Conservation (phyloP, 805 yeast genomes). For the Monosporozyma aerobia region DNA sequence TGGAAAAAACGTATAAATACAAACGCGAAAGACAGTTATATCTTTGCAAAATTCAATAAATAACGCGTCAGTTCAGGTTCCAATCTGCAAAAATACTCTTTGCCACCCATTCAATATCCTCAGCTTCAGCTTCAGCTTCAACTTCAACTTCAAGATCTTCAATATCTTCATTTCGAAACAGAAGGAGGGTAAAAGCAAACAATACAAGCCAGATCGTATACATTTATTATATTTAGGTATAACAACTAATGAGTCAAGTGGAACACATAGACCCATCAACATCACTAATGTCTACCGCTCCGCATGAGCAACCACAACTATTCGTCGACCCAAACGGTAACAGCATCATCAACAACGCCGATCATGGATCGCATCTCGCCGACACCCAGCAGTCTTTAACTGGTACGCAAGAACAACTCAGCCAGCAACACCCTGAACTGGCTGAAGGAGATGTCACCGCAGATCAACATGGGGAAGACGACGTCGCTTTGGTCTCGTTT, state of each 20-base stretch:
- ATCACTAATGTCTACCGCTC: slow-evolving; percentile 21
- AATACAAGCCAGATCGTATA: neutral
- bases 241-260: slow-evolving; percentile 2
- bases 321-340: neutral
- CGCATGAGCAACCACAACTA: slow-evolving; percentile 13
- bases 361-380: neutral
- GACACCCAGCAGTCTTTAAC: slow-evolving; percentile 2
- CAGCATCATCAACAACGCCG: neutral
- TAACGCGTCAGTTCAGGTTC: neutral
- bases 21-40: neutral
- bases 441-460: slow-evolving; percentile 4
- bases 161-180: neutral
- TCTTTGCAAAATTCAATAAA: neutral
- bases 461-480: slow-evolving; percentile 39
- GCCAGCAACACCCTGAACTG: neutral
- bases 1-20: neutral
- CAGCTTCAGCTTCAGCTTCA: too few species aligned
- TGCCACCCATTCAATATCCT: too few species aligned
- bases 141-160: too few species aligned
- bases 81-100: neutral
- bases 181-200: neutral
- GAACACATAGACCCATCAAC: slow-evolving; percentile 3
- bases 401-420: neutral
- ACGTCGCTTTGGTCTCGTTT: slow-evolving; percentile 33
- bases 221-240: too few species aligned